Percentiles rank a stretch among this genome's conserved stretches.
These are phyloP conservation scores for Buxus sempervirens DNA, from an alignment of 164 flowering plant genomes.

Conservation along the genomic window DNA sequence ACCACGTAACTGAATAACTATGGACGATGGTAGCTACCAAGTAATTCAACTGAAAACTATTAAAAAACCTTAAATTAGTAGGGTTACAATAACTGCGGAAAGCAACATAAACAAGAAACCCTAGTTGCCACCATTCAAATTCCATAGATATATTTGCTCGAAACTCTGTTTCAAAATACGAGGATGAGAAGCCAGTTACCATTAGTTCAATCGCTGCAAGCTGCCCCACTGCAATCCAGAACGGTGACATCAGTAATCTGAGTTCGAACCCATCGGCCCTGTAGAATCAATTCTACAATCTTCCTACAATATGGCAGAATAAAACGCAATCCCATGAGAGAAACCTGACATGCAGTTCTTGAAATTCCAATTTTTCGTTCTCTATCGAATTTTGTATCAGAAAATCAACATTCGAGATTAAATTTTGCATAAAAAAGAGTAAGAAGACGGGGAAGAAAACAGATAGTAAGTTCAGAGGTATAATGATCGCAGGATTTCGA, in stretches of 20 bases:
- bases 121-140: too few species aligned
- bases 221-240: background rate
- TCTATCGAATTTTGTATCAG: background rate
- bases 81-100: too few species aligned
- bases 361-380: background rate
- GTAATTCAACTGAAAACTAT: too few species aligned
- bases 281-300: background rate
- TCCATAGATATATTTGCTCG: too few species aligned
- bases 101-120: too few species aligned
- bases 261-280: slow-evolving; percentile 3
- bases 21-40: too few species aligned
- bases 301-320: background rate
- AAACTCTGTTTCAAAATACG: too few species aligned
- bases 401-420: background rate
- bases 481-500: too few species aligned
- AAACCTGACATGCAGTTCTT: background rate
- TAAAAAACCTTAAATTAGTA: too few species aligned
- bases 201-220: background rate
- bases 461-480: too few species aligned
- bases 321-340: background rate
- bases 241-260: slow-evolving; percentile 5
- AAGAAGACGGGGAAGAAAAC: background rate
- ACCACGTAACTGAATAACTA: too few species aligned
- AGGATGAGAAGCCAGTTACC: slow-evolving; percentile 3
- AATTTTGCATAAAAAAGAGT: background rate